Percentiles rank a stretch among this genome's conserved stretches.
These are phyloP conservation scores for Boletus subparvulus DNA, from an alignment of 768 basidiomycete genomes.

Conservation along the genomic window DNA sequence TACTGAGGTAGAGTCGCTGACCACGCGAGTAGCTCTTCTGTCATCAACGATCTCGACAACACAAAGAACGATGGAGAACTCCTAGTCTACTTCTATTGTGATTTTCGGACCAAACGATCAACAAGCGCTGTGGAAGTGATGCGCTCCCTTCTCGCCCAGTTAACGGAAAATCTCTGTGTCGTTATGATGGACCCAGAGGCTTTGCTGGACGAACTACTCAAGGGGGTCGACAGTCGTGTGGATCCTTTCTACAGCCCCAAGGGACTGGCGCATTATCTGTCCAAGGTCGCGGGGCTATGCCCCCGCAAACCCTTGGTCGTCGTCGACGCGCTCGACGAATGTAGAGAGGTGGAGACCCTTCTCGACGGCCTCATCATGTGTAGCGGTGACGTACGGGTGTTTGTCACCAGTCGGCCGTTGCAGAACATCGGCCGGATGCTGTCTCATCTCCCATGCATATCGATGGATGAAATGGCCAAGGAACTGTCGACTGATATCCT, in stretches of 20 bases:
- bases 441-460: slow-evolving; percentile 3
- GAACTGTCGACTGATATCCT: slow-evolving; percentile 11
- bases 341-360: slow-evolving; percentile 9
- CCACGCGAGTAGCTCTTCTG: background rate
- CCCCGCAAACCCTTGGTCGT: slow-evolving; percentile 8
- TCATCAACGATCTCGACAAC: background rate
- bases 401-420: slow-evolving; percentile 12
- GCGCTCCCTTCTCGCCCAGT: slow-evolving; percentile 21
- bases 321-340: slow-evolving; percentile 26
- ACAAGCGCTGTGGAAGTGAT: slow-evolving; percentile 15
- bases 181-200: background rate
- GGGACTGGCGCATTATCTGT: slow-evolving; percentile 1
- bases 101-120: slow-evolving; percentile 12
- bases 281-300: background rate
- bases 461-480: slow-evolving; percentile 1
- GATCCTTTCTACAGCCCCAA: slow-evolving; percentile 1
- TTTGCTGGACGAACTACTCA: slow-evolving; percentile 4
- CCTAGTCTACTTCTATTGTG: slow-evolving; percentile 24
- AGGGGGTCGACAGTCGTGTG: background rate
- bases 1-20: background rate
- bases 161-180: background rate
- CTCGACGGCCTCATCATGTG: slow-evolving; percentile 6
- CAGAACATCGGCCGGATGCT: slow-evolving; percentile 4
- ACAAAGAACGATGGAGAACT: background rate
- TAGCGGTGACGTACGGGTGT: background rate